Conservation (phyloP, 495 filamentous ascomycete species). For the Hypoxylon rickii region DNA sequence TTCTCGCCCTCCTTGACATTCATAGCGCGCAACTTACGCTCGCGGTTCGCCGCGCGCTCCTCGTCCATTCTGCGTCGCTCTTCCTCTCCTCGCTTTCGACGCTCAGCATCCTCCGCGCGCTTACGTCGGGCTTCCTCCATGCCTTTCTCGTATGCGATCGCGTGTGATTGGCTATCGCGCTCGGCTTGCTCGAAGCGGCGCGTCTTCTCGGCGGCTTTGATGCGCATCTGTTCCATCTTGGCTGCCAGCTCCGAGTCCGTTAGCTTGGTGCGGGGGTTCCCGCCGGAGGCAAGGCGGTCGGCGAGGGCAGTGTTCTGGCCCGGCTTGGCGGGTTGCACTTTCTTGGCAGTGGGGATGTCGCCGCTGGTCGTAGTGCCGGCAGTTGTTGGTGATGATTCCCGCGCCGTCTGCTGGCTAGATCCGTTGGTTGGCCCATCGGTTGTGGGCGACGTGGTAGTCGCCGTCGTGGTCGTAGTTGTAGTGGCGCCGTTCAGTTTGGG, state of each 20-base stretch:
- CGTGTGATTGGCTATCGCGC: conserved; percentile 56
- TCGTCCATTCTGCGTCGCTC: conserved; percentile 53
- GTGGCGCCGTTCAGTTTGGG: too few species aligned
- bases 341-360: conserved; percentile 3
- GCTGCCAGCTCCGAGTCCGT: conserved; percentile 56
- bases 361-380: conserved; percentile 1
- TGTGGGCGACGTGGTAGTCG: too few species aligned
- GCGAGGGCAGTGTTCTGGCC: conserved; percentile 42
- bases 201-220: conserved; percentile 51
- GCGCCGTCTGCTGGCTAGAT: conserved; percentile 10
- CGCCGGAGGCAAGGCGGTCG: conserved; percentile 46
- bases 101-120: conserved; percentile 47
- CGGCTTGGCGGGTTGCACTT: conserved; percentile 23
- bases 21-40: conserved; percentile 54
- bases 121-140: conserved; percentile 56
- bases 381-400: conserved; percentile 1
- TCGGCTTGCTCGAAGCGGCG: conserved; percentile 55
- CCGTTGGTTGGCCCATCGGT: conserved; percentile 1
- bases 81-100: conserved; percentile 45
- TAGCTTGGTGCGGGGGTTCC: conserved; percentile 56
- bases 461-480: too few species aligned
- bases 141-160: conserved; percentile 53
- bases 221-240: conserved; percentile 57
- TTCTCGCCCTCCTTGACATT: conserved; percentile 46
- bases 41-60: conserved; percentile 52